Percentiles rank a stretch among this genome's conserved stretches.
These are phyloP conservation scores for Meripilus lineatus DNA, from an alignment of 1,284 basidiomycete genomes.

Conservation along the genomic window DNA sequence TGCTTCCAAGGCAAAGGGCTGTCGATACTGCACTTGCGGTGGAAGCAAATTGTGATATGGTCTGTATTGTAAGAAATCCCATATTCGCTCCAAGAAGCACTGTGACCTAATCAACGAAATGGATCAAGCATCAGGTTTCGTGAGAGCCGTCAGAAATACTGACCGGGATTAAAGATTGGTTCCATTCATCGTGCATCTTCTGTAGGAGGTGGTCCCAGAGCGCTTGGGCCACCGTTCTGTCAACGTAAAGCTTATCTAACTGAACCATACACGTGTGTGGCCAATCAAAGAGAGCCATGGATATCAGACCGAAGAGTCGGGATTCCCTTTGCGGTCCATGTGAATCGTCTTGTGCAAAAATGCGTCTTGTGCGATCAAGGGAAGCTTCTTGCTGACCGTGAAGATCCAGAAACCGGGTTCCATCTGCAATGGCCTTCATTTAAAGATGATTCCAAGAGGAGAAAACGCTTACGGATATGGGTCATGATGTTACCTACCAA, in stretches of 20 bases:
- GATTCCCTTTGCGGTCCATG: conserved; percentile 9
- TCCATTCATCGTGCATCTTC: conserved; percentile 23
- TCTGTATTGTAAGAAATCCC: conserved; percentile 33
- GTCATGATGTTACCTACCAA: conserved; percentile 3
- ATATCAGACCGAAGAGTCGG: conserved; percentile 15
- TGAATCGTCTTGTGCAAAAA: conserved; percentile 9
- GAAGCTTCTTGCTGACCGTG: conserved; percentile 21
- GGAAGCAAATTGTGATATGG: conserved; percentile 14
- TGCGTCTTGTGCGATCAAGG: conserved; percentile 13
- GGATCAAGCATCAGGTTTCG: too few species aligned
- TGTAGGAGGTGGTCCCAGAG: conserved; percentile 21
- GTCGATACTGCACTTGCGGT: too few species aligned
- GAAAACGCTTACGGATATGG: neutral
- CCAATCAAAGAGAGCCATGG: conserved; percentile 20
- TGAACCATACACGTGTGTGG: conserved; percentile 19
- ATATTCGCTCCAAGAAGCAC: conserved; percentile 39
- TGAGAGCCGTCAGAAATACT: too few species aligned
- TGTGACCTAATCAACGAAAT: conserved; percentile 28
- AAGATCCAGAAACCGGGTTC: conserved; percentile 16
- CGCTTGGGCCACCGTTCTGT: conserved; percentile 20
- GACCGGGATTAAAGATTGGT: conserved; percentile 23
- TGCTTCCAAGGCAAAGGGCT: too few species aligned
- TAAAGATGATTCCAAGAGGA: neutral
- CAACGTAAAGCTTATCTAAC: conserved; percentile 22
- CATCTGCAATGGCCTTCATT: conserved; percentile 5